Evolutionary conservation across 208 protist genomes (phyloP).

Genomic region (Perkinsela sp.): DNA sequence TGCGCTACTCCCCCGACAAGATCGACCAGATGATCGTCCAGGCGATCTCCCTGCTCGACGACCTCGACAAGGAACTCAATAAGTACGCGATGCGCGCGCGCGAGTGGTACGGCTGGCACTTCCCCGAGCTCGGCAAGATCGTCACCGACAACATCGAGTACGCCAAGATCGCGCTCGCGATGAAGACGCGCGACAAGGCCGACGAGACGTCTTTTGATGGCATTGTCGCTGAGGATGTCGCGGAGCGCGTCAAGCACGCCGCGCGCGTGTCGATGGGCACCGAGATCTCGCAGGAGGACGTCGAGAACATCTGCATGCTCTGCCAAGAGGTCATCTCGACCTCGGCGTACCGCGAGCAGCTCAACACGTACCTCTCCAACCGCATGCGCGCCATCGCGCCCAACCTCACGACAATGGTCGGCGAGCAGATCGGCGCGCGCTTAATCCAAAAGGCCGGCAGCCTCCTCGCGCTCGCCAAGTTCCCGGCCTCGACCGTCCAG

Average conservation of each 20-base stretch:
- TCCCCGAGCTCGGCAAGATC: constrained; percentile 91
- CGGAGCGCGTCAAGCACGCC: constrained; percentile 71
- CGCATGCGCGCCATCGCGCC: constrained; percentile 91
- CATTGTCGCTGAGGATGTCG: constrained; percentile 81
- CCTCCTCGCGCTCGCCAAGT: constrained; percentile 89
- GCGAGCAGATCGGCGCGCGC: constrained; percentile 84
- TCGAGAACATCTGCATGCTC: constrained; percentile 70
- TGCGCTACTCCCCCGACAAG: constrained; percentile 99
- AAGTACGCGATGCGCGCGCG: constrained; percentile 93
- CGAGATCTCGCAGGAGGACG: constrained; percentile 81
- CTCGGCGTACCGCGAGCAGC: constrained; percentile 71
- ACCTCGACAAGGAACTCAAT: constrained; percentile 98
- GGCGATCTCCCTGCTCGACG: constrained; percentile 90
- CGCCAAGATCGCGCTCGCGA: constrained; percentile 67
- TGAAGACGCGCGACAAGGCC: constrained; percentile 58
- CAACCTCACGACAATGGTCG: constrained; percentile 90
- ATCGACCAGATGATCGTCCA: constrained; percentile 99
- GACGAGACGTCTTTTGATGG: constrained; percentile 67
- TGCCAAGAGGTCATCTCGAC: constrained; percentile 68
- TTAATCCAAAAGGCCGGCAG: constrained; percentile 94
- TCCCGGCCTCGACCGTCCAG: constrained; percentile 92
- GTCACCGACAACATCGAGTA: constrained; percentile 85
- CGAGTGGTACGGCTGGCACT: constrained; percentile 98
- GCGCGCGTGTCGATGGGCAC: constrained; percentile 96
- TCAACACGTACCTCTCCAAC: constrained; percentile 88